A percentile compares a stretch with the other conserved stretches of the same genome.
Conservation (phyloP, 2,329 filamentous ascomycete genomes). For the Calonectria ilicicola region DNA sequence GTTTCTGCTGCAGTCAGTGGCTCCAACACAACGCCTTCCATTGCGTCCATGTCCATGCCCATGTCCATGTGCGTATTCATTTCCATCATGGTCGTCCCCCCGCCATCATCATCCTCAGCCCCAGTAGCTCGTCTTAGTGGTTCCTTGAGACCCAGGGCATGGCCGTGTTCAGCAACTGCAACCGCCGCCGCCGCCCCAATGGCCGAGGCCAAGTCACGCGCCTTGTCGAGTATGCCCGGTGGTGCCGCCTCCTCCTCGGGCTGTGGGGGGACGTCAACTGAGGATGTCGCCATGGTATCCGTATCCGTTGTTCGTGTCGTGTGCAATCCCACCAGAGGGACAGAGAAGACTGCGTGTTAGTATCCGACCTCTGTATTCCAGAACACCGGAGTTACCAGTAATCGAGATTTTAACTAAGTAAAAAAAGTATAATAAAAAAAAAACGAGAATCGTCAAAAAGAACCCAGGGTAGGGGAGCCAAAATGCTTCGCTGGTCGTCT, state of each 20-base stretch:
- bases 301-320: not conserved
- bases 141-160: conserved; percentile 12
- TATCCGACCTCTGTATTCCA: not conserved
- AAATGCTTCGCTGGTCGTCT: not conserved
- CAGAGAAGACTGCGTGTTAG: not conserved
- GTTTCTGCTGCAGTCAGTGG: conserved; percentile 23
- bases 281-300: conserved; percentile 39
- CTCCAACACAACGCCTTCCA: conserved; percentile 21
- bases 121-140: not conserved
- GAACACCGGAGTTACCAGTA: not conserved
- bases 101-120: too few species aligned
- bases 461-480: too few species aligned
- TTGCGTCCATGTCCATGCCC: not conserved
- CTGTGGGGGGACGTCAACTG: conserved; percentile 39
- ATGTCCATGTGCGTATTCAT: not conserved
- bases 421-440: not conserved
- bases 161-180: conserved; percentile 34
- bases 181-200: conserved; percentile 39
- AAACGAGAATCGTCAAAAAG: not conserved
- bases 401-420: not conserved
- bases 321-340: not conserved
- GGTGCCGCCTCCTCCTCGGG: conserved; percentile 40
- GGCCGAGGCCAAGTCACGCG: conserved; percentile 40
- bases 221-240: conserved; percentile 38
- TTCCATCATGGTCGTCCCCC: not conserved